Percentiles rank a stretch among this genome's conserved stretches.
These are phyloP conservation scores for Candida oleophila DNA, from an alignment of 805 yeast genomes.

Conservation along the genomic window DNA sequence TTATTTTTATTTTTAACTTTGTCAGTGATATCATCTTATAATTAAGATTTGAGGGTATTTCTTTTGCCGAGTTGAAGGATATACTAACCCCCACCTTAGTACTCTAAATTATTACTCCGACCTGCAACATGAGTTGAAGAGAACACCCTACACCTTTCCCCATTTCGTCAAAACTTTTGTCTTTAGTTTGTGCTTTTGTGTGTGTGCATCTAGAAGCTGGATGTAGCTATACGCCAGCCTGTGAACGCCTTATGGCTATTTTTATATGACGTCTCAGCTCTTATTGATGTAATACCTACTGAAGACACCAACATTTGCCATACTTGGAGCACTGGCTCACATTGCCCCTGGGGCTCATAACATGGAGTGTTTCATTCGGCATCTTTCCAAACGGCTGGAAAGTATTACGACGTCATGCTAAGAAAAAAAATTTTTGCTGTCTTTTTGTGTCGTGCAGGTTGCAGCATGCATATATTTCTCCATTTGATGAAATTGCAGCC, in stretches of 20 bases:
- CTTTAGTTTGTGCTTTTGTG: too few species aligned
- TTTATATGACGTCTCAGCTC: neutral
- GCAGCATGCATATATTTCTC: neutral
- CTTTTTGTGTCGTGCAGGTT: neutral
- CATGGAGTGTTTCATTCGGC: neutral
- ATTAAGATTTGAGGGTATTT: too few species aligned
- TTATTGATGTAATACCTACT: neutral
- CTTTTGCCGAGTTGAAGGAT: too few species aligned
- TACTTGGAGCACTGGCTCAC: neutral
- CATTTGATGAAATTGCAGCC: neutral
- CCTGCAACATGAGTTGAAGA: too few species aligned
- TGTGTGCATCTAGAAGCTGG: neutral
- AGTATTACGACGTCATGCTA: neutral
- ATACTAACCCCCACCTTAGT: too few species aligned
- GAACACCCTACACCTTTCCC: too few species aligned
- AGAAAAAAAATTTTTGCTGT: neutral
- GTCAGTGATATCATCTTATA: too few species aligned
- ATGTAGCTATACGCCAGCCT: neutral
- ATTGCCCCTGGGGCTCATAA: neutral
- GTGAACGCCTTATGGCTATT: neutral
- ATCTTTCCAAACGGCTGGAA: neutral
- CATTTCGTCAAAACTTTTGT: neutral
- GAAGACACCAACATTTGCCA: neutral
- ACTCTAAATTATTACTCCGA: too few species aligned
- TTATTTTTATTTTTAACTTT: too few species aligned